phyloP scores from a whole-genome alignment of 345 rosid genomes.

The Mallotus nudiflorus region DNA sequence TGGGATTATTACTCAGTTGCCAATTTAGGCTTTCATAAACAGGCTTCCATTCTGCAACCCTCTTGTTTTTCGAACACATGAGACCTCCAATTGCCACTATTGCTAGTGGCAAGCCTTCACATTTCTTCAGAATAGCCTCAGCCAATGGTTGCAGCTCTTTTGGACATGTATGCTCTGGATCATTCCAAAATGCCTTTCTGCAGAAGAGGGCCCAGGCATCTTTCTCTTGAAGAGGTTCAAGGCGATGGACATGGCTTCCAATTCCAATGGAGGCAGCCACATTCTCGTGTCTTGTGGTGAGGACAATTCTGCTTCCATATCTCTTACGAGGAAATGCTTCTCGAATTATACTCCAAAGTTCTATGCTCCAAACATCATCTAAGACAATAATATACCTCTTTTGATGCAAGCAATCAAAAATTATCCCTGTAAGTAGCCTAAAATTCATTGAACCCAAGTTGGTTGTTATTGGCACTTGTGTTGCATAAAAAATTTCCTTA shows the following conservation, averaged over 20 bases:
- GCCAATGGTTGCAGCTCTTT: conserved; percentile 19
- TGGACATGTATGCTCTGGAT: conserved; percentile 20
- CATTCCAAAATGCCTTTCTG: conserved; percentile 31
- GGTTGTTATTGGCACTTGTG: conserved; percentile 14
- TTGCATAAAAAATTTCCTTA: conserved; percentile 18
- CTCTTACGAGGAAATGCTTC: conserved; percentile 28
- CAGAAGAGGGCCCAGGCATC: conserved; percentile 36
- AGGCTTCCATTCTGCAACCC: conserved; percentile 24
- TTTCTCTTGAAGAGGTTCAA: conserved; percentile 22
- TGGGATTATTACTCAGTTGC: conserved; percentile 29
- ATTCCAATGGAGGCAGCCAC: conserved; percentile 27
- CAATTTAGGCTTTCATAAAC: conserved; percentile 27
- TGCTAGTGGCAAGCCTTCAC: conserved; percentile 31
- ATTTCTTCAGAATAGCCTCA: conserved; percentile 28
- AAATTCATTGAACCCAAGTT: conserved; percentile 23
- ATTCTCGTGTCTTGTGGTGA: conserved; percentile 31
- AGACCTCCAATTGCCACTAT: conserved; percentile 31
- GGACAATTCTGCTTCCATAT: conserved; percentile 28
- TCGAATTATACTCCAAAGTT: conserved; percentile 27
- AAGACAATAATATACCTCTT: conserved; percentile 33
- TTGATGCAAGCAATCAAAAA: conserved; percentile 22
- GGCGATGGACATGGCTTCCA: conserved; percentile 23
- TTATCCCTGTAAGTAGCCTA: conserved; percentile 20
- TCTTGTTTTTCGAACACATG: conserved; percentile 24
- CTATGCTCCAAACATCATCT: conserved; percentile 42